Conservation (phyloP, 2,329 filamentous ascomycete species). For the Scortechinia acanthostroma region DNA sequence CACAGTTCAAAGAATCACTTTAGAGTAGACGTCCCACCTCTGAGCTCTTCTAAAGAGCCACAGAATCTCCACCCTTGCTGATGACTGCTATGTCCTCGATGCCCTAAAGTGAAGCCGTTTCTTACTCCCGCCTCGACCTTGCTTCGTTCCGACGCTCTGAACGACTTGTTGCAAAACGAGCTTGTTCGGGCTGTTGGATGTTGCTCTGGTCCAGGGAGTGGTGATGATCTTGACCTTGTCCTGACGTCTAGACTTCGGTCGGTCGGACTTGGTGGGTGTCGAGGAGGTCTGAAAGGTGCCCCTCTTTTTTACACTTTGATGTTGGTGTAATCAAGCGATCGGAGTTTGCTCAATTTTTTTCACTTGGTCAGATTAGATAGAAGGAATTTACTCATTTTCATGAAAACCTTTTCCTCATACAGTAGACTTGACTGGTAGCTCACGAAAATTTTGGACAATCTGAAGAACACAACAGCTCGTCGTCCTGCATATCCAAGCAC, state of each 20-base stretch:
- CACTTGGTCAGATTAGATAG: too few relatives aligned
- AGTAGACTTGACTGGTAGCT: too few relatives aligned
- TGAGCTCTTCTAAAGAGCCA: conserved; percentile 2
- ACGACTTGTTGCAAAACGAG: neutral
- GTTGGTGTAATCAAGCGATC: too few relatives aligned
- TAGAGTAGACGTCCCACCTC: conserved; percentile 3
- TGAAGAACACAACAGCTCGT: too few relatives aligned
- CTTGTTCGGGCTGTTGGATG: neutral
- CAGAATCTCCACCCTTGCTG: conserved; percentile 3
- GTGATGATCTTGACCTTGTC: conserved; percentile 2
- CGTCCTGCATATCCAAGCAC: too few relatives aligned
- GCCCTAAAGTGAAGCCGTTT: conserved; percentile 3
- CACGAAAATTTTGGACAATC: too few relatives aligned
- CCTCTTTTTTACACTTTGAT: too few relatives aligned
- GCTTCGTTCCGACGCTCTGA: neutral
- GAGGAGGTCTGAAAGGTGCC: conserved; percentile 3
- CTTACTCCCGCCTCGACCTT: conserved; percentile 2
- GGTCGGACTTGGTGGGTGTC: conserved; percentile 1
- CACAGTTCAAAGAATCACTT: conserved; percentile 3
- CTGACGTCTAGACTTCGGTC: conserved; percentile 2
- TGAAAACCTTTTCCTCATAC: too few relatives aligned
- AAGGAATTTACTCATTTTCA: too few relatives aligned
- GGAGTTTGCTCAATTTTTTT: too few relatives aligned
- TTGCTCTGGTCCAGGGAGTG: conserved; percentile 2
- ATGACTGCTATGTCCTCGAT: conserved; percentile 3